Percentiles rank a stretch among this genome's conserved stretches.
These are phyloP conservation scores for Solanum medicagineum DNA, from an alignment of 257 asterid genomes.

Conservation along the genomic window DNA sequence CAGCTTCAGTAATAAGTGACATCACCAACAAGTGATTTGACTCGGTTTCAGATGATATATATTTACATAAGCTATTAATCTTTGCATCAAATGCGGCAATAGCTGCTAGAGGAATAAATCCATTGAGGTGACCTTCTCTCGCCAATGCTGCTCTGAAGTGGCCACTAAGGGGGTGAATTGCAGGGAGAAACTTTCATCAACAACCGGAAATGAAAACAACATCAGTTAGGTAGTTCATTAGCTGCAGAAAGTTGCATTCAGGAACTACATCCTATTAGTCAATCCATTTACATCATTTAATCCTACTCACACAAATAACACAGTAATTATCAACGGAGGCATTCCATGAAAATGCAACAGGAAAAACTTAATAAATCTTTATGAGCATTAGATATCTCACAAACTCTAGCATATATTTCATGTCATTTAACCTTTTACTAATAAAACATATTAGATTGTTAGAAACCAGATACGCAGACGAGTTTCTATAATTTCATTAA, in stretches of 20 bases:
- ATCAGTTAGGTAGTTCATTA: background rate
- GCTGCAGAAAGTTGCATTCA: background rate
- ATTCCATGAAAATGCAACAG: background rate
- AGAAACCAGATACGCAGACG: background rate
- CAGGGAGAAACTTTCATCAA: conserved; percentile 54
- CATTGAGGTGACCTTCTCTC: conserved; percentile 45
- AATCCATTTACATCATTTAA: background rate
- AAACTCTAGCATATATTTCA: background rate
- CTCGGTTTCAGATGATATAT: conserved; percentile 49
- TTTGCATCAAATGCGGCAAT: conserved; percentile 59
- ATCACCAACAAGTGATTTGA: conserved; percentile 33
- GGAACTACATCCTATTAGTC: background rate
- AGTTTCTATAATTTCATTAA: background rate
- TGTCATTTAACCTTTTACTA: background rate
- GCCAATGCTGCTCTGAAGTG: conserved; percentile 78
- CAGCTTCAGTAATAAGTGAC: conserved; percentile 49
- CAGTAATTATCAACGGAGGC: background rate
- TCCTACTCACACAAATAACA: background rate
- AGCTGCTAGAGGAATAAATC: conserved; percentile 67
- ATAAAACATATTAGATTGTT: background rate
- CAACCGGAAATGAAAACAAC: background rate
- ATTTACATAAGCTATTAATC: conserved; percentile 57
- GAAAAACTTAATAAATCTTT: background rate
- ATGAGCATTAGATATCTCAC: background rate
- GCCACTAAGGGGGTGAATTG: conserved; percentile 70